phyloP scores from a whole-genome alignment of 352 stramenopile species.

The Phytophthora ohioensis region DNA sequence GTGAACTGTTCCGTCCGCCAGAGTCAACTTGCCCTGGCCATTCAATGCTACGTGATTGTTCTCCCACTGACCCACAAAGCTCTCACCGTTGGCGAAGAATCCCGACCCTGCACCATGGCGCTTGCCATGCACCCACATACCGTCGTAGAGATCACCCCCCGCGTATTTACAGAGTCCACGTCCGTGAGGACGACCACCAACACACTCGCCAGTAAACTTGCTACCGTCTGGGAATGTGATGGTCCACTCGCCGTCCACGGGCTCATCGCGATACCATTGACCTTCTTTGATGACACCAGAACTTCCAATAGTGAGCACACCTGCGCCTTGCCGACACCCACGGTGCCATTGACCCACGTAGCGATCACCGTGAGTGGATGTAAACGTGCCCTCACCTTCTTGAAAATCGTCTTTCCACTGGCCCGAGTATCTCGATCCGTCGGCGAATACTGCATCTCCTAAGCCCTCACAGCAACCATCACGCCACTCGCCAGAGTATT shows the following conservation, averaged over 20 bases:
- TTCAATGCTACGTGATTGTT: conserved; percentile 87
- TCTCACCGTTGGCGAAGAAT: conserved; percentile 79
- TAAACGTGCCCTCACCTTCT: conserved; percentile 75
- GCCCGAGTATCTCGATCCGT: conserved; percentile 68
- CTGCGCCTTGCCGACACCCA: conserved; percentile 60
- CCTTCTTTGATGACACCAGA: conserved; percentile 77
- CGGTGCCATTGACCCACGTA: conserved; percentile 79
- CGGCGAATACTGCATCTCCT: conserved; percentile 60
- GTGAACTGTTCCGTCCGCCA: conserved; percentile 78
- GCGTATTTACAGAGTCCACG: conserved; percentile 84
- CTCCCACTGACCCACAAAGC: conserved; percentile 80
- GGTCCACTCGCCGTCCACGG: conserved; percentile 76
- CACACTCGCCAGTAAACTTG: conserved; percentile 77
- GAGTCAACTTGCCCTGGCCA: conserved; percentile 70
- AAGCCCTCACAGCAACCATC: conserved; percentile 63
- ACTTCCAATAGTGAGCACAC: conserved; percentile 50
- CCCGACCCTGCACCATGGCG: conserved; percentile 74
- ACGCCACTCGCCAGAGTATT: conserved; percentile 75
- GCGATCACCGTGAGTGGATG: conserved; percentile 56
- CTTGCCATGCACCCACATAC: conserved; percentile 84
- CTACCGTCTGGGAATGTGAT: conserved; percentile 81
- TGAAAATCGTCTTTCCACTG: conserved; percentile 62
- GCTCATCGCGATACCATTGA: conserved; percentile 61
- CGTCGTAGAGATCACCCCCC: conserved; percentile 86
- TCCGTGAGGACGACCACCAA: conserved; percentile 70